Conservation (phyloP, 768 basidiomycete genomes). For the Dacryopinax spathularia region DNA sequence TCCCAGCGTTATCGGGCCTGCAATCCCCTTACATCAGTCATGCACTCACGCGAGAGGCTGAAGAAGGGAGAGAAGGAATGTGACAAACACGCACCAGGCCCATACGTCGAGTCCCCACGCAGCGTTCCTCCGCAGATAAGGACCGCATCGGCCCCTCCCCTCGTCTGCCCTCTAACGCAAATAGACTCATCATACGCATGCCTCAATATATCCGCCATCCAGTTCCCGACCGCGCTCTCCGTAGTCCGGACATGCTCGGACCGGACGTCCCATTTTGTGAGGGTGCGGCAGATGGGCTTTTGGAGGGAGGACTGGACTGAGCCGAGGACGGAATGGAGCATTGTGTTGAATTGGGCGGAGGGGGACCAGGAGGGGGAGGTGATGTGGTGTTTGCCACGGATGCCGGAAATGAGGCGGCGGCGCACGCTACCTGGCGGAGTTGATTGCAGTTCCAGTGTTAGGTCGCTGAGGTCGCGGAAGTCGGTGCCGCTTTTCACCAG, state of each 20-base stretch:
- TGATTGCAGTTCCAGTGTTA: conserved; percentile 46
- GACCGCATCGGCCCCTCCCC: conserved; percentile 59
- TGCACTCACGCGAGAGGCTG: neutral
- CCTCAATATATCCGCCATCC: conserved; percentile 72
- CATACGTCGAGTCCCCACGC: conserved; percentile 73
- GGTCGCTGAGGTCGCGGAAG: conserved; percentile 72
- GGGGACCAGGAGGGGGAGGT: conserved; percentile 46
- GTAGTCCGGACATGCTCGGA: conserved; percentile 58
- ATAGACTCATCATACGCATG: conserved; percentile 69
- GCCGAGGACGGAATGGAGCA: conserved; percentile 50
- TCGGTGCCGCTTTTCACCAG: conserved; percentile 76
- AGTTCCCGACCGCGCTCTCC: conserved; percentile 65
- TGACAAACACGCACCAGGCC: conserved; percentile 41
- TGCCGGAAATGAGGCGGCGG: conserved; percentile 25
- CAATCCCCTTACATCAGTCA: neutral
- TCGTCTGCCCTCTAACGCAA: conserved; percentile 34
- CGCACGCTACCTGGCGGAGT: conserved; percentile 51
- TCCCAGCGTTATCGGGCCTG: conserved; percentile 64
- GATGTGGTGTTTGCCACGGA: conserved; percentile 48
- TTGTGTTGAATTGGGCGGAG: conserved; percentile 38
- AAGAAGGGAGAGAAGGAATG: neutral
- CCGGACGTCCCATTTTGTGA: conserved; percentile 53
- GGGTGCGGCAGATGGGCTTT: conserved; percentile 59
- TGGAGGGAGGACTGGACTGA: conserved; percentile 56
- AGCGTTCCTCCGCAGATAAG: conserved; percentile 72